Conservation (phyloP, 108 stramenopile genomes). For the Pseudonitzschia pungens region DNA sequence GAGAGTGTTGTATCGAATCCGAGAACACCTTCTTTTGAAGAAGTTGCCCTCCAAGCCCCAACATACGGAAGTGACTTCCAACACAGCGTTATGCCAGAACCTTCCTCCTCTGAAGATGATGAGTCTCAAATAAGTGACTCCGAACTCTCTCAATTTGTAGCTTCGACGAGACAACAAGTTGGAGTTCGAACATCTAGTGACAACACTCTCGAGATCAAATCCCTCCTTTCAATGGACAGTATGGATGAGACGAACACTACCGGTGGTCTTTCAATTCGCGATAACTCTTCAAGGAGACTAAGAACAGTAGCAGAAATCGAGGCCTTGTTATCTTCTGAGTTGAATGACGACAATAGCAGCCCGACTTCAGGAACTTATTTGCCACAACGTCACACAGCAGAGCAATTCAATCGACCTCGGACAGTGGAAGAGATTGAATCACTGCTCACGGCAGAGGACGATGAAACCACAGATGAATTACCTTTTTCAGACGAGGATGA, state of each 20-base stretch:
- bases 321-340: conserved; percentile 28
- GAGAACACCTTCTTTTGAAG: conserved; percentile 24
- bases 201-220: conserved; percentile 16
- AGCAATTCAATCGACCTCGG: conserved; percentile 3
- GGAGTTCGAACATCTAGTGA: not conserved
- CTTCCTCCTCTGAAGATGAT: conserved; percentile 13
- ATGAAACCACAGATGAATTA: conserved; percentile 14
- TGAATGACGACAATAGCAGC: conserved; percentile 6
- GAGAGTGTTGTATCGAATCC: not conserved
- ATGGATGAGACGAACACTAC: conserved; percentile 18
- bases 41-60: conserved; percentile 28
- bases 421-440: conserved; percentile 40
- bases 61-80: not conserved
- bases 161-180: conserved; percentile 6
- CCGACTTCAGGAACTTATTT: not conserved
- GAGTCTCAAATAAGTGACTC: conserved; percentile 17
- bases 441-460: conserved; percentile 19
- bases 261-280: not conserved
- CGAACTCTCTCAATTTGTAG: conserved; percentile 11
- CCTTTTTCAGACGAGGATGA: conserved; percentile 20
- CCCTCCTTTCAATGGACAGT: conserved; percentile 16
- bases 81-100: conserved; percentile 7
- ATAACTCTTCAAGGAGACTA: conserved; percentile 10
- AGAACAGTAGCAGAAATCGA: conserved; percentile 37
- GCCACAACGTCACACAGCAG: not conserved